Base-by-base conservation (phyloP, 768 basidiomycete genomes). In the Tylopilus rubrobrunneus region DNA sequence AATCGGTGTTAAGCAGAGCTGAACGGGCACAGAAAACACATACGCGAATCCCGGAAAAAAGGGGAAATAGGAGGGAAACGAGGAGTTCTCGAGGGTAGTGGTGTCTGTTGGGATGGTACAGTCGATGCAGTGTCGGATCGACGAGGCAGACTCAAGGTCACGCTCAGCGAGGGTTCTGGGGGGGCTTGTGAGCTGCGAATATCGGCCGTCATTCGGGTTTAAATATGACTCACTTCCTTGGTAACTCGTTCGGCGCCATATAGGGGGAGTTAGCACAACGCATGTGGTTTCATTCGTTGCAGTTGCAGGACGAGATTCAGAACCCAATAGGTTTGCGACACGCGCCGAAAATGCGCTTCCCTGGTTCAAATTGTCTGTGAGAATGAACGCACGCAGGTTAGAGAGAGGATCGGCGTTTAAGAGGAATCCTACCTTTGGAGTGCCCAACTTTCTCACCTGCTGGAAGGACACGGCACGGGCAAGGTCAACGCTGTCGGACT, bases 211-310 rank as follows among this genome's bases (percentile, higher is more conserved):
- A 34, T 34, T 12, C 14, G 11, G 2, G 11, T 34, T 15, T 34
- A 12, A 7, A 15, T 34, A 9, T 14, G 27, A 23, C 63, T 57
- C 53, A 67, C 66, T 48, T 17, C 33, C 27, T 8, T 42, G 39
- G 39, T 40, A 36, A 17, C 39, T 45, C n/a, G 19, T 45, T 41
- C 5, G 19, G 21, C 17, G 33, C 8, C 12, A 19, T 17, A 12
- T 21, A 12, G 51, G 23, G 9, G 45, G 40, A 45, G 17, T 15
- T 7, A 2, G 9, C 21, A 10, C 6, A 17, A 28, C n/a, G 3
- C 46, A 28, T 19, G 29, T 33, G 33, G 5, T 15, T 17, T 8
- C 1, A 3, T 34, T 12, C 14, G 42, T 40, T 28, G 41, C 8
- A 21, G 39, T 40, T 28, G 41, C 8, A 21, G 42, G 27, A 12